phyloP scores from a whole-genome alignment of 176 grass and related monocot genomes.

The Tuctoria greenei region DNA sequence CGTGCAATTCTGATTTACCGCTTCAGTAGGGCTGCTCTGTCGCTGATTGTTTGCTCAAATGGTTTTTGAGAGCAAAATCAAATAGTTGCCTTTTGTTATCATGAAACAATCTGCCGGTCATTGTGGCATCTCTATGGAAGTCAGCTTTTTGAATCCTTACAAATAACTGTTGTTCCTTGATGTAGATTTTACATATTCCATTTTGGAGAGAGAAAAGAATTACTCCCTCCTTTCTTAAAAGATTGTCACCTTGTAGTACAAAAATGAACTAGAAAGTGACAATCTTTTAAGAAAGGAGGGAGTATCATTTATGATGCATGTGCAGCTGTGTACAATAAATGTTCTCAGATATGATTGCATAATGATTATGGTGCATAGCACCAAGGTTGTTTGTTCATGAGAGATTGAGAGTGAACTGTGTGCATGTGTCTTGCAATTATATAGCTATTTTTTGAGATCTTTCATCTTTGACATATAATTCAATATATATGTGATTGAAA shows the following conservation, averaged over 20 bases:
- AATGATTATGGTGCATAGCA: neutral
- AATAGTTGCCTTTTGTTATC: neutral
- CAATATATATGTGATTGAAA: slow-evolving; percentile 5
- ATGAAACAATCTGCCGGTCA: neutral
- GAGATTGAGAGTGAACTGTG: neutral
- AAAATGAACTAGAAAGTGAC: no score
- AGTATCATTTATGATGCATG: neutral
- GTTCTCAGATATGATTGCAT: neutral
- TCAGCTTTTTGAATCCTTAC: neutral
- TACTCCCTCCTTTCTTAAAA: no score
- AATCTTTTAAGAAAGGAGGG: no score
- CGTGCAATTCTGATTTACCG: neutral
- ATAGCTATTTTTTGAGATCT: slow-evolving; percentile 17
- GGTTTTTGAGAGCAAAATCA: neutral
- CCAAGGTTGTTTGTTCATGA: neutral
- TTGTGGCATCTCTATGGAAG: neutral
- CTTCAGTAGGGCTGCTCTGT: neutral
- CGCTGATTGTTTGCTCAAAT: neutral
- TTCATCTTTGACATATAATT: neutral
- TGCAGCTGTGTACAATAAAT: neutral
- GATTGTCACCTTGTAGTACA: no score
- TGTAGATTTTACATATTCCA: neutral
- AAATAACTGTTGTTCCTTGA: neutral
- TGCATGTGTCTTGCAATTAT: neutral
- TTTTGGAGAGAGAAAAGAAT: neutral